Conservation (phyloP, 768 basidiomycete species). For the Suillus cothurnatus region DNA sequence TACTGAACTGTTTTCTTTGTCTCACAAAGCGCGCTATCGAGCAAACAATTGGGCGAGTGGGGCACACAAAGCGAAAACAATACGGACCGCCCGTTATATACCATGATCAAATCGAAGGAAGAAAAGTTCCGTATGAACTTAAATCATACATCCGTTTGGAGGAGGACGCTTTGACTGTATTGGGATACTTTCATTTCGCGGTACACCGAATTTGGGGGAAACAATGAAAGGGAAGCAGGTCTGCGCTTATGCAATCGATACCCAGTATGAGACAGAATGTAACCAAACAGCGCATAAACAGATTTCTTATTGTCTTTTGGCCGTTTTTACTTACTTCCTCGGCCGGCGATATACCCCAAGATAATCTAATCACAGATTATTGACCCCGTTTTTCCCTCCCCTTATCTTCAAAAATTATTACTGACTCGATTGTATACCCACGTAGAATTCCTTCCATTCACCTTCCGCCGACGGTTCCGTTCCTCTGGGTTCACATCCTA, state of each 20-base stretch:
- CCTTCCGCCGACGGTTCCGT: slow-evolving; percentile 37
- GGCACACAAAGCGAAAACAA: slow-evolving; percentile 62
- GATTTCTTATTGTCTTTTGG: slow-evolving; percentile 48
- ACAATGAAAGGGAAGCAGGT: slow-evolving; percentile 34
- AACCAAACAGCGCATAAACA: slow-evolving; percentile 43
- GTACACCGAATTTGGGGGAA: slow-evolving; percentile 30
- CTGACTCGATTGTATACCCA: slow-evolving; percentile 34
- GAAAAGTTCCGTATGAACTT: slow-evolving; percentile 41
- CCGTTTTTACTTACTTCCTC: slow-evolving; percentile 29
- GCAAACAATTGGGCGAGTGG: slow-evolving; percentile 68
- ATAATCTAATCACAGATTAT: slow-evolving; percentile 36
- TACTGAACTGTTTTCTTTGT: slow-evolving; percentile 51
- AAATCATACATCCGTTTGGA: slow-evolving; percentile 24
- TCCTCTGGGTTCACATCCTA: no score
- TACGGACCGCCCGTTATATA: slow-evolving; percentile 59
- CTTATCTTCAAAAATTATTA: slow-evolving; percentile 34
- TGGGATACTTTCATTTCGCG: slow-evolving; percentile 15
- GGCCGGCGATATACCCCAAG: slow-evolving; percentile 41
- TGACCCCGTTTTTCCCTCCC: slow-evolving; percentile 29
- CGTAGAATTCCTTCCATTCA: slow-evolving; percentile 22
- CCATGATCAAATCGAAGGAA: slow-evolving; percentile 31
- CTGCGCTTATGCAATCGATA: slow-evolving; percentile 35
- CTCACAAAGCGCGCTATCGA: slow-evolving; percentile 42
- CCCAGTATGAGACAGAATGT: slow-evolving; percentile 30
- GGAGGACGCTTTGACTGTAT: slow-evolving; percentile 23